phyloP scores from a whole-genome alignment of 768 basidiomycete genomes.

The Crepidotus variabilis region DNA sequence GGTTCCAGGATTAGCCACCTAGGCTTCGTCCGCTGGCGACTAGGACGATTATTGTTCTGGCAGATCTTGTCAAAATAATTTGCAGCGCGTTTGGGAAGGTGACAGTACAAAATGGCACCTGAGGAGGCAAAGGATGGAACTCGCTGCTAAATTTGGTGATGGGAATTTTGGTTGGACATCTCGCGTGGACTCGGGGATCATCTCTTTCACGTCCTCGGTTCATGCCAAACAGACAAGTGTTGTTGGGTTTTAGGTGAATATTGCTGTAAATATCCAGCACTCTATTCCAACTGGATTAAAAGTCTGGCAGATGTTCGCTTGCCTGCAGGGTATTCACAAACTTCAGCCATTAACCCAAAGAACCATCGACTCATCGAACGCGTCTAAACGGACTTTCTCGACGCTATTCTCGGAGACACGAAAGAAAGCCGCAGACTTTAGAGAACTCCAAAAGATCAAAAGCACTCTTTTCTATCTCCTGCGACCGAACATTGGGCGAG shows the following conservation, averaged over 20 bases:
- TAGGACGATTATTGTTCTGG: too few relatives aligned
- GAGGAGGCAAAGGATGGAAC: too few relatives aligned
- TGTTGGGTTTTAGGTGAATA: neutral
- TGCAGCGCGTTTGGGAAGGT: too few relatives aligned
- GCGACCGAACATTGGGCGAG: constrained; percentile 6
- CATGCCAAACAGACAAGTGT: neutral
- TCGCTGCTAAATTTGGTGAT: too few relatives aligned
- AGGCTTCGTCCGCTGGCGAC: neutral
- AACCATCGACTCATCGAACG: neutral
- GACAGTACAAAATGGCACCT: too few relatives aligned
- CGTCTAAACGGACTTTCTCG: neutral
- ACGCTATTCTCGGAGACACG: neutral
- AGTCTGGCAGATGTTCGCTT: neutral
- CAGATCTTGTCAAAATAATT: too few relatives aligned
- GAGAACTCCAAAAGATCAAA: neutral
- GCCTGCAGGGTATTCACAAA: neutral
- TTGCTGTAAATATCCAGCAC: neutral
- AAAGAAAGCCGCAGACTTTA: neutral
- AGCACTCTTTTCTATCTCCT: constrained; percentile 11
- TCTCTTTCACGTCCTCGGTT: too few relatives aligned
- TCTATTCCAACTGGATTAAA: neutral
- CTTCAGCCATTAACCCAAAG: neutral
- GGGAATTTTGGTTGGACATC: too few relatives aligned
- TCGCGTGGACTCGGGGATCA: too few relatives aligned
- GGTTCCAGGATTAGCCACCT: neutral